Evolutionary conservation across 1,284 basidiomycete species (phyloP).

Genomic region (Fistulinella cinereoalba): DNA sequence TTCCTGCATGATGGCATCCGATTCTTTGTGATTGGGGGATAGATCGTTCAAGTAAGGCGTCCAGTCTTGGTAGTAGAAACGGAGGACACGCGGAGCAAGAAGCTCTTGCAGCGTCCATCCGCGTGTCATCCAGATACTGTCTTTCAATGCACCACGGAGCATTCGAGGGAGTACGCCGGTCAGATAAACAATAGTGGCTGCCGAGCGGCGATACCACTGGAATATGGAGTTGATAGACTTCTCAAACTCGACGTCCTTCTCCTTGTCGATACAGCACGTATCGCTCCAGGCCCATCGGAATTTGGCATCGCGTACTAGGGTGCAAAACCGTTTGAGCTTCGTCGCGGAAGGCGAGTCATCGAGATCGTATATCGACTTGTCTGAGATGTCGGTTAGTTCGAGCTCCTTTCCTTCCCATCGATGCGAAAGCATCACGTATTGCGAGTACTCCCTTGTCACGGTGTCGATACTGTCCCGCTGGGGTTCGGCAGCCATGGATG

Average conservation of each 20-base stretch:
- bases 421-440: conserved; percentile 27
- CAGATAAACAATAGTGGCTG: conserved; percentile 23
- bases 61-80: conserved; percentile 27
- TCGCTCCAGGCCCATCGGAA: conserved; percentile 29
- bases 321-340: conserved; percentile 23
- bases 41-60: conserved; percentile 19
- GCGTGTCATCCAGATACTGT: conserved; percentile 24
- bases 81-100: conserved; percentile 20
- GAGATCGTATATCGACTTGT: conserved; percentile 16
- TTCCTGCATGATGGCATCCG: conserved; percentile 15
- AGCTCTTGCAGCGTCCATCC: conserved; percentile 31
- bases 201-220: conserved; percentile 18
- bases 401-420: conserved; percentile 21
- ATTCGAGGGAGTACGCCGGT: conserved; percentile 8
- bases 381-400: conserved; percentile 12
- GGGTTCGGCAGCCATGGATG: conserved; percentile 13
- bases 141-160: conserved; percentile 8
- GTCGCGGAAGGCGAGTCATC: conserved; percentile 1
- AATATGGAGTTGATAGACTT: conserved; percentile 28
- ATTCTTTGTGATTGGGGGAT: conserved; percentile 19
- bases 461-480: conserved; percentile 6
- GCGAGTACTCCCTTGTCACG: conserved; percentile 9
- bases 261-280: conserved; percentile 29
- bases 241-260: conserved; percentile 19
- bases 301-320: conserved; percentile 3